phyloP scores from a whole-genome alignment of 202 grass and related monocot genomes.

The Carex arenaria region DNA sequence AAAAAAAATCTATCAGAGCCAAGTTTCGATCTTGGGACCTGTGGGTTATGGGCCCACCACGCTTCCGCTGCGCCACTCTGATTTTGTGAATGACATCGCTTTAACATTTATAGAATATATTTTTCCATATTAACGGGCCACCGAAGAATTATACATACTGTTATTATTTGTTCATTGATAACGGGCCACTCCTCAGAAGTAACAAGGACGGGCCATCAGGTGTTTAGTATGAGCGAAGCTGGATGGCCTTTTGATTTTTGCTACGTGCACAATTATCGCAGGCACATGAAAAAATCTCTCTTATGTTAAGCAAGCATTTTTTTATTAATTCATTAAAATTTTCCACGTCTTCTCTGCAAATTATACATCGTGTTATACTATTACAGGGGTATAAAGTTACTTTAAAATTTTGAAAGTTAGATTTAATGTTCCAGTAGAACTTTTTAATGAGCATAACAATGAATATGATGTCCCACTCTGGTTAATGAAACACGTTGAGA shows the following conservation, averaged over 20 bases:
- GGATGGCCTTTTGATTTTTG: too few species aligned
- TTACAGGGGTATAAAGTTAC: neutral
- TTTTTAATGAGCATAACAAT: neutral
- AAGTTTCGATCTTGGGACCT: constrained; percentile 66
- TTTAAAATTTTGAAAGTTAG: neutral
- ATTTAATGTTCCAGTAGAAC: neutral
- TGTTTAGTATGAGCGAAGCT: too few species aligned
- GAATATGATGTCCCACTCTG: neutral
- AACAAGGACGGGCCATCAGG: too few species aligned
- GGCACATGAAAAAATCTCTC: neutral
- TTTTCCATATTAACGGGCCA: too few species aligned
- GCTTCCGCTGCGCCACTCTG: constrained; percentile 61
- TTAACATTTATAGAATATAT: neutral
- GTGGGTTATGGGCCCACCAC: constrained; percentile 81
- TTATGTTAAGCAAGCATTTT: neutral
- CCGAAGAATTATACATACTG: too few species aligned
- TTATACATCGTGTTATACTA: neutral
- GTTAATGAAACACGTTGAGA: neutral
- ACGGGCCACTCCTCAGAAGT: too few species aligned
- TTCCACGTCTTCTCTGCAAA: neutral
- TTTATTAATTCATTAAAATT: neutral
- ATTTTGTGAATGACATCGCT: neutral
- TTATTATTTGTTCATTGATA: too few species aligned
- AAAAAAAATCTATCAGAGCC: constrained; percentile 28
- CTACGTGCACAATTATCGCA: neutral